These are phyloP conservation scores for Aphanoascus verrucosus DNA, from an alignment of 2,329 filamentous ascomycete species.

Conservation along the genomic window DNA sequence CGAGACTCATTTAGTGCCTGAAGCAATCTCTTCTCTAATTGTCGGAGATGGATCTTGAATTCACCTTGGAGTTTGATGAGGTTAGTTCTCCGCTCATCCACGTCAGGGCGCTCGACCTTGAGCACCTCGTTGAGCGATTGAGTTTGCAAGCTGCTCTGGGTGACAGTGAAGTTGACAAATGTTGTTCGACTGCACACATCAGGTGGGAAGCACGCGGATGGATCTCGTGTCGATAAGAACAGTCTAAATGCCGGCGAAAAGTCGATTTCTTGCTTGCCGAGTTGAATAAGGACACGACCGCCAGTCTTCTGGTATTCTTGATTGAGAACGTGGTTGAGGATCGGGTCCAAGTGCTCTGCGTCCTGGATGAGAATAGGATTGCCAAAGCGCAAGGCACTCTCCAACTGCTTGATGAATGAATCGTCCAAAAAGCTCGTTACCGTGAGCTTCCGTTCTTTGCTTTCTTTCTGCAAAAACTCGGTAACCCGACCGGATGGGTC, in stretches of 20 bases:
- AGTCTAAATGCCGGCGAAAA: slow-evolving; percentile 95
- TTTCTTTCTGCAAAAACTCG: slow-evolving; percentile 91
- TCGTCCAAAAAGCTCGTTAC: slow-evolving; percentile 98
- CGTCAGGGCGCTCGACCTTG: slow-evolving; percentile 93
- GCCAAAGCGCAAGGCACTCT: slow-evolving; percentile 92
- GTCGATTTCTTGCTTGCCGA: slow-evolving; percentile 97
- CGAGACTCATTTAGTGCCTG: slow-evolving; percentile 95
- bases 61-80: slow-evolving; percentile 98
- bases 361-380: slow-evolving; percentile 98
- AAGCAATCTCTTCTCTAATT: slow-evolving; percentile 85
- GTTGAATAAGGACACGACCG: slow-evolving; percentile 92
- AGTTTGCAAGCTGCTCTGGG: slow-evolving; percentile 95
- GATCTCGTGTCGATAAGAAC: slow-evolving; percentile 89
- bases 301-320: slow-evolving; percentile 99
- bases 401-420: slow-evolving; percentile 93
- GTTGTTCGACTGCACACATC: slow-evolving; percentile 98
- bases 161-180: slow-evolving; percentile 98
- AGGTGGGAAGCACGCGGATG: slow-evolving; percentile 87
- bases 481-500: slow-evolving; percentile 91
- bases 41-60: slow-evolving; percentile 94
- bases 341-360: slow-evolving; percentile 90
- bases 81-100: slow-evolving; percentile 91
- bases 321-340: slow-evolving; percentile 96
- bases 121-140: slow-evolving; percentile 96
- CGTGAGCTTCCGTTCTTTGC: slow-evolving; percentile 82